Base-by-base conservation (phyloP, 2,329 filamentous ascomycete species). In the Paecilomyces niveus region DNA sequence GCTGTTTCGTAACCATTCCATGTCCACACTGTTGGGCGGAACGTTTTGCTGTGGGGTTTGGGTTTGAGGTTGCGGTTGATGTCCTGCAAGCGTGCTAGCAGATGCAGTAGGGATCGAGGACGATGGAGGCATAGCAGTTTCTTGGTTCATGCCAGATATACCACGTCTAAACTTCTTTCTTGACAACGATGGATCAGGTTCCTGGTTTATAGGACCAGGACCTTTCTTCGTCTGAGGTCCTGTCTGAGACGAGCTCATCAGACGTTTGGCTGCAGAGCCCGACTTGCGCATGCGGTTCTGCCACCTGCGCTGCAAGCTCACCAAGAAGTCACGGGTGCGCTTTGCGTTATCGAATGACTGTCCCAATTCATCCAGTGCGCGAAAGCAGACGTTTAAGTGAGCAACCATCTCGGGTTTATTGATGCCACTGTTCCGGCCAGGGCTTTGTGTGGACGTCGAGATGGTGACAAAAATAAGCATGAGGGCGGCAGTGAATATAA, bases 401-500 rank as follows among this genome's bases (percentile, higher is more conserved):
- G 67, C 69, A 4, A 70, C 67, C 68, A 75, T 70, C n/a, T 45
- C 54, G 22, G 39, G 24, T 21, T 55, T 45, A 45, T 33, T 55
- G 32, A 32, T 21, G 31, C 50, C 15, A 53, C 31, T 53, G n/a
- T 22, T 35, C 54, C 22, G n/a, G 39, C 24, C 29, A 32, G 29
- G 33, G 67, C 67, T 59, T 67, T 62, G 35, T 54, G 10, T 57
- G 45, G 51, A 53, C 50, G 45, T 62, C 52, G 72, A 73, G 18
- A 73, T 70, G 1, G 70, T 75, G 35, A 72, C 70, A 35, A 73
- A 74, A 3, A 74, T 70, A 6, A 74, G 65, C 65, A 74, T 74
- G 3, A 78, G 65, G 1, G 75, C 75, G 1, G 76, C 76, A 13
- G 74, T 76, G 63, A 77, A 78, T 13, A 76, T 75, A 18, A 78